phyloP scores from a whole-genome alignment of 495 filamentous ascomycete genomes.

The Aspergillus haitiensis region DNA sequence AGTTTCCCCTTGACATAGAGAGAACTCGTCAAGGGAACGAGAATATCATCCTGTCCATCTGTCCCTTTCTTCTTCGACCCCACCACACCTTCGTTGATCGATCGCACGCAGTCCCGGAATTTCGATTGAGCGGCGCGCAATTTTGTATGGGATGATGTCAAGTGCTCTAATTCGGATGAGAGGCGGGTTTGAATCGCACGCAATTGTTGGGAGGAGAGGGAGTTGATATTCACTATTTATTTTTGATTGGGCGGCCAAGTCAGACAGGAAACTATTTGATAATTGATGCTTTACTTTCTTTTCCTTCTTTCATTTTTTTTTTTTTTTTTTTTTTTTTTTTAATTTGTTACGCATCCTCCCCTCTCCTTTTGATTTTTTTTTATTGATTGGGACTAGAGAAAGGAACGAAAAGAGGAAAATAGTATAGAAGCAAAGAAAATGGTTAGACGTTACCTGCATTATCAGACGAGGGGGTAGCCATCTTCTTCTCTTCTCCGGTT shows the following conservation, averaged over 20 bases:
- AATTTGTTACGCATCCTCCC: too few species aligned
- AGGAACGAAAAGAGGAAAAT: not conserved
- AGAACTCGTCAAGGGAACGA: slow-evolving; percentile 89
- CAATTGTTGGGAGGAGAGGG: slow-evolving; percentile 58
- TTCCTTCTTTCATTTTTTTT: too few species aligned
- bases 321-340: too few species aligned
- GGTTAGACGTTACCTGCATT: slow-evolving; percentile 6
- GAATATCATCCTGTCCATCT: slow-evolving; percentile 54
- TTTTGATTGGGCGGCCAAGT: not conserved
- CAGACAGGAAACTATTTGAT: too few species aligned
- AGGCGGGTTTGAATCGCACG: slow-evolving; percentile 86
- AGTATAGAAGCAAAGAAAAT: not conserved
- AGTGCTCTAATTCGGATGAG: slow-evolving; percentile 90
- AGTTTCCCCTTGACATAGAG: slow-evolving; percentile 88
- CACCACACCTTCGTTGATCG: slow-evolving; percentile 62
- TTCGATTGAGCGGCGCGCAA: slow-evolving; percentile 85
- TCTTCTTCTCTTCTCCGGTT: too few species aligned
- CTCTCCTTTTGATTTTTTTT: not conserved
- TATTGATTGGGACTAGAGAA: not conserved
- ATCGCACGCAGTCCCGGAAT: slow-evolving; percentile 83
- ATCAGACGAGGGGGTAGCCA: too few species aligned
- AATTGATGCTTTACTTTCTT: too few species aligned
- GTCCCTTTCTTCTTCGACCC: slow-evolving; percentile 41
- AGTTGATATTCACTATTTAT: slow-evolving; percentile 59
- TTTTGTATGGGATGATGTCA: slow-evolving; percentile 84